These are phyloP conservation scores for Corchorus olitorius DNA, from an alignment of 345 rosid species.

Conservation along the genomic window DNA sequence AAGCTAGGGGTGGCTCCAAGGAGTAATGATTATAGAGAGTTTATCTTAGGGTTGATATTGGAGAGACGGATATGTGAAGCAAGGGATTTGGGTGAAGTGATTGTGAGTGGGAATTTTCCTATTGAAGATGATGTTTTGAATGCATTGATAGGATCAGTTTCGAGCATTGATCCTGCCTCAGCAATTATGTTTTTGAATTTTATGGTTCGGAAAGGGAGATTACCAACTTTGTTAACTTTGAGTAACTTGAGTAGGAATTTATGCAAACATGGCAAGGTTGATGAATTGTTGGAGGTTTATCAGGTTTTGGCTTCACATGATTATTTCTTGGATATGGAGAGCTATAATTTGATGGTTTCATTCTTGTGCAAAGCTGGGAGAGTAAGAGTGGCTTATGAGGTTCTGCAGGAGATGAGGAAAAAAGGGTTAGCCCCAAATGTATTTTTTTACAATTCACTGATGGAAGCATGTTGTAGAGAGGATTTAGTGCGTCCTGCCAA, in stretches of 20 bases:
- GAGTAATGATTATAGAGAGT: conserved; percentile 65
- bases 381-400: conserved; percentile 75
- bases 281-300: conserved; percentile 54
- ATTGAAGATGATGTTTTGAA: conserved; percentile 71
- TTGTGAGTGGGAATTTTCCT: conserved; percentile 71
- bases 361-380: conserved; percentile 72
- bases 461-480: conserved; percentile 84
- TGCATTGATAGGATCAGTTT: conserved; percentile 70
- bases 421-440: conserved; percentile 64
- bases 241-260: conserved; percentile 71
- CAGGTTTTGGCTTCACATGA: conserved; percentile 48
- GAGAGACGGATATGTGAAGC: conserved; percentile 65
- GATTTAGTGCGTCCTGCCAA: conserved; percentile 90
- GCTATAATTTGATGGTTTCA: conserved; percentile 59
- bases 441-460: conserved; percentile 60
- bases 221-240: conserved; percentile 62
- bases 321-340: conserved; percentile 57
- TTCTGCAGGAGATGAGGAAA: conserved; percentile 83
- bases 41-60: conserved; percentile 58
- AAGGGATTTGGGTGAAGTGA: conserved; percentile 64
- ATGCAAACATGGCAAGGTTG: conserved; percentile 54
- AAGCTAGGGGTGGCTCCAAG: conserved; percentile 94
- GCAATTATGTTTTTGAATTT: conserved; percentile 54
- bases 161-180: conserved; percentile 60
- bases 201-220: conserved; percentile 53